Percentiles rank a stretch among this genome's conserved stretches.
Evolutionary conservation across 495 filamentous ascomycete species (phyloP).

Genomic region (Penicillium bialowiezense): DNA sequence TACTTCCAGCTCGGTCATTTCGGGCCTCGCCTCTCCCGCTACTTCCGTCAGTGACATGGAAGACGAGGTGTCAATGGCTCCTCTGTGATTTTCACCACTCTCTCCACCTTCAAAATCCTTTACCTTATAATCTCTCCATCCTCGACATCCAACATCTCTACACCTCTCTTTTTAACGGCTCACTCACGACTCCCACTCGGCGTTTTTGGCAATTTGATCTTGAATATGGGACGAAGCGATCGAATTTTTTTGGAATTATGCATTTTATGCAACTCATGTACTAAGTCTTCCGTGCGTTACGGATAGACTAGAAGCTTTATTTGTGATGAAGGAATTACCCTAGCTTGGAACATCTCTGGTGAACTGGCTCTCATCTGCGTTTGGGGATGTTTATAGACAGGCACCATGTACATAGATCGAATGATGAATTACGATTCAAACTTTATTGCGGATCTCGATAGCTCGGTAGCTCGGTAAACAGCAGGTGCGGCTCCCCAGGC

Average conservation of each 20-base stretch:
- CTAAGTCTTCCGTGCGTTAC: not conserved
- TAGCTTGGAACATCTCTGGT: not conserved
- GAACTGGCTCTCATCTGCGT: not conserved
- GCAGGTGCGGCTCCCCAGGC: no score
- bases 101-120: no score
- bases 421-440: constrained; percentile 7
- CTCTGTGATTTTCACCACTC: constrained; percentile 1
- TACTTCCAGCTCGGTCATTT: constrained; percentile 30
- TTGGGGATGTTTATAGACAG: not conserved
- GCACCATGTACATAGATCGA: constrained; percentile 3
- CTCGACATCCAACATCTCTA: not conserved
- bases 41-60: constrained; percentile 31
- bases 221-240: constrained; percentile 3
- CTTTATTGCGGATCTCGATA: no score
- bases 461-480: no score
- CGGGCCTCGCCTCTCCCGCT: constrained; percentile 32
- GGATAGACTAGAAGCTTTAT: not conserved
- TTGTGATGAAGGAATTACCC: constrained; percentile 3
- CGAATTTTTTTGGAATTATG: not conserved
- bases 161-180: not conserved
- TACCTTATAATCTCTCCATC: not conserved
- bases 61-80: constrained; percentile 13
- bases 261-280: not conserved
- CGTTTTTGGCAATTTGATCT: not conserved
- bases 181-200: not conserved